Percentiles rank a stretch among this genome's conserved stretches.
Evolutionary conservation across 164 flowering plant genomes (phyloP).

Genomic region (Stephania cephalantha): DNA sequence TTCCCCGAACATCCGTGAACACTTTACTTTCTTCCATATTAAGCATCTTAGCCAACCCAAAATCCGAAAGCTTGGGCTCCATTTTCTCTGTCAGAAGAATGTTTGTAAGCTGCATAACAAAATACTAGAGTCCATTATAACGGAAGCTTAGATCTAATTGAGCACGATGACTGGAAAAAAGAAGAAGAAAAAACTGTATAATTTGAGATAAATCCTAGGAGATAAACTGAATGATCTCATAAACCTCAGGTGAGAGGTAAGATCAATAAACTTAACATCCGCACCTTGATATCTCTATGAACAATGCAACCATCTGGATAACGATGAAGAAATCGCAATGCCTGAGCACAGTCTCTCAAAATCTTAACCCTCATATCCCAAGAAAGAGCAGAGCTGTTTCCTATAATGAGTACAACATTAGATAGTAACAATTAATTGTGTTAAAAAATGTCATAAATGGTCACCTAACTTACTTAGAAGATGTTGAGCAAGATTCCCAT

Average conservation of each 20-base stretch:
- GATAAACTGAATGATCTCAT: background rate
- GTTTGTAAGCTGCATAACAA: slow-evolving; percentile 52
- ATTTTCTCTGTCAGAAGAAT: slow-evolving; percentile 53
- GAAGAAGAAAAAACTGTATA: background rate
- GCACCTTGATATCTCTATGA: slow-evolving; percentile 73
- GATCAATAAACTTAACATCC: background rate
- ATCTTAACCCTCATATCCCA: slow-evolving; percentile 64
- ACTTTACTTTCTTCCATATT: slow-evolving; percentile 73
- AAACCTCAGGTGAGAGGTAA: background rate
- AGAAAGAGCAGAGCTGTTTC: slow-evolving; percentile 32
- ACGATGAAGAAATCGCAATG: slow-evolving; percentile 54
- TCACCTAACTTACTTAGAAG: slow-evolving; percentile 32
- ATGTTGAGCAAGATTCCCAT: slow-evolving; percentile 62
- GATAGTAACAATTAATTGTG: background rate
- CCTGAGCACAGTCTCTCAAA: slow-evolving; percentile 59
- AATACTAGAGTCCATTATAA: background rate
- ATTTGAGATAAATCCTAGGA: background rate
- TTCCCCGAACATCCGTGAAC: slow-evolving; percentile 70
- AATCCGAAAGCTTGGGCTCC: slow-evolving; percentile 72
- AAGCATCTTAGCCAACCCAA: slow-evolving; percentile 69
- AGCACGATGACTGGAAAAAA: background rate
- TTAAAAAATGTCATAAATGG: background rate
- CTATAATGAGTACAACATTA: slow-evolving; percentile 19
- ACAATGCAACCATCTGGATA: slow-evolving; percentile 59
- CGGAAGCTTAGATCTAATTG: background rate